Conservation (phyloP, 2,329 filamentous ascomycete species). For the Colletotrichum gigasporum region DNA sequence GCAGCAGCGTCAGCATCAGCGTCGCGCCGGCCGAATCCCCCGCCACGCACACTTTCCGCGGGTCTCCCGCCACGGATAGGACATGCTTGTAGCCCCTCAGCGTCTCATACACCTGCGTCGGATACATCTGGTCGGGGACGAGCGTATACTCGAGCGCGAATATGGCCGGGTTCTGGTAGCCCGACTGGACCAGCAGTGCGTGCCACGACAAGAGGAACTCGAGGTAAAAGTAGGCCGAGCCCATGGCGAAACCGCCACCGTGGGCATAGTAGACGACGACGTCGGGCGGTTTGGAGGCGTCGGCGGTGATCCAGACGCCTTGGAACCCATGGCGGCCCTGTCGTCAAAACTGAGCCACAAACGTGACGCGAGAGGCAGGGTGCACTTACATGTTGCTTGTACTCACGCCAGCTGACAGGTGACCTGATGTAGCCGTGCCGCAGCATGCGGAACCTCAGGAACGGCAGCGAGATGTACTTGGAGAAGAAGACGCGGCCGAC, state of each 20-base stretch:
- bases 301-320: conserved; percentile 76
- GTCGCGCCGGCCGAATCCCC: conserved; percentile 86
- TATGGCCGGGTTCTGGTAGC: conserved; percentile 79
- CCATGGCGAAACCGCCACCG: conserved; percentile 86
- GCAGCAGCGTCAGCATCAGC: conserved; percentile 76
- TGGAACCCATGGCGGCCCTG: conserved; percentile 45
- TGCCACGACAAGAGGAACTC: conserved; percentile 83
- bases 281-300: conserved; percentile 71
- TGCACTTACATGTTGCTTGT: conserved; percentile 52
- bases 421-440: conserved; percentile 73
- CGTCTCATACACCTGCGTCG: conserved; percentile 76
- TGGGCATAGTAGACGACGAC: conserved; percentile 86
- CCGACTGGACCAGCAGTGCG: conserved; percentile 68
- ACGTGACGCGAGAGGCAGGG: neutral
- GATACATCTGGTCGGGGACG: conserved; percentile 78
- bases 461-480: conserved; percentile 76
- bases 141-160: conserved; percentile 85
- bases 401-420: conserved; percentile 71
- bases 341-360: neutral
- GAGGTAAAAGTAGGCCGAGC: conserved; percentile 83
- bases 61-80: conserved; percentile 64
- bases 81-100: conserved; percentile 77
- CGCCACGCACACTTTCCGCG: conserved; percentile 73
- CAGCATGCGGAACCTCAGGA: conserved; percentile 79
- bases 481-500: conserved; percentile 83